These are phyloP conservation scores for Ilyonectria mors-panacis DNA, from an alignment of 2,329 filamentous ascomycete genomes.

Conservation along the genomic window DNA sequence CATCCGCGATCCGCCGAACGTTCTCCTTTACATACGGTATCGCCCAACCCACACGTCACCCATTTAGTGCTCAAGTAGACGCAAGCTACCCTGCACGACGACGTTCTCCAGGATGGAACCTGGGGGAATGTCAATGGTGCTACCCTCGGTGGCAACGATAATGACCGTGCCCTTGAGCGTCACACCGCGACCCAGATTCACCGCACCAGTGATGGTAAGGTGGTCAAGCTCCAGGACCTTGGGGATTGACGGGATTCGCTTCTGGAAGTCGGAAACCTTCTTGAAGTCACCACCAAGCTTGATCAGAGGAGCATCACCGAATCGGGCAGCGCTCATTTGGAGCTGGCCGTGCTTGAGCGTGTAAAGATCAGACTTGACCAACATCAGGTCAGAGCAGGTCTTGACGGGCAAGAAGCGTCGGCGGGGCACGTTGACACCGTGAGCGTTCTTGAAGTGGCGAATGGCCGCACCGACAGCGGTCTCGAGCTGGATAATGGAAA, in stretches of 20 bases:
- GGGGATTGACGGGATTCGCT: constrained; percentile 88
- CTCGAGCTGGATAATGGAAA: constrained; percentile 98
- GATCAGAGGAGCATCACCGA: constrained; percentile 96
- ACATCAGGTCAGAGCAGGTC: constrained; percentile 99
- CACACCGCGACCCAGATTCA: constrained; percentile 96
- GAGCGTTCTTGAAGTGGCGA: constrained; percentile 97
- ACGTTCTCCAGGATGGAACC: constrained; percentile 99
- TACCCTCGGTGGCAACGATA: constrained; percentile 97
- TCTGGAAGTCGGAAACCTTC: constrained; percentile 98
- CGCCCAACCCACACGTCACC: constrained; percentile 4
- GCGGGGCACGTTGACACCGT: constrained; percentile 98
- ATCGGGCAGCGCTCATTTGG: constrained; percentile 95
- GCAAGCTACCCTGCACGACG: constrained; percentile 96
- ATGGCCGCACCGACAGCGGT: constrained; percentile 98
- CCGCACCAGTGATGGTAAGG: constrained; percentile 96
- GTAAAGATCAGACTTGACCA: constrained; percentile 99
- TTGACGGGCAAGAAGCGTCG: constrained; percentile 99
- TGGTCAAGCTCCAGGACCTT: constrained; percentile 95
- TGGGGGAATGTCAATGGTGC: constrained; percentile 97
- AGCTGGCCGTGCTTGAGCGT: constrained; percentile 98
- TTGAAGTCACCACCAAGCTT: constrained; percentile 99
- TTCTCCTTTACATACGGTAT: constrained; percentile 7
- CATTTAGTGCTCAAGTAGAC: constrained; percentile 75
- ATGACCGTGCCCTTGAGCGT: constrained; percentile 99
- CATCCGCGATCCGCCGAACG: not conserved